Evolutionary conservation across 2,329 filamentous ascomycete species (phyloP).

Genomic region (Fusarium sarcochroum): DNA sequence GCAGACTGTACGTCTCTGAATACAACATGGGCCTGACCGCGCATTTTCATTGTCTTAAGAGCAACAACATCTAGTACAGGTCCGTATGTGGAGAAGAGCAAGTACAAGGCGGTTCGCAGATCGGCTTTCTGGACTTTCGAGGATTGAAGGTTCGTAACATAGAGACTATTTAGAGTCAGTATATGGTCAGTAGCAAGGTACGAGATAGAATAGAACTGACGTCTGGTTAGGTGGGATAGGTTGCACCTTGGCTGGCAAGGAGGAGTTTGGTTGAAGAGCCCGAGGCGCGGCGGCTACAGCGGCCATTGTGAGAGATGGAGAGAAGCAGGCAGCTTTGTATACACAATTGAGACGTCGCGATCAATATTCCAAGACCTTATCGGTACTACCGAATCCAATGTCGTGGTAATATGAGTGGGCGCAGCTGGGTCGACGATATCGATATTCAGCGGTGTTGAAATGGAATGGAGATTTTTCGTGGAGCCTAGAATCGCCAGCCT

Average conservation of each 20-base stretch:
- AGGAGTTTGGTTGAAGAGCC: constrained; percentile 58
- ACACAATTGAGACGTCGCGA: background rate
- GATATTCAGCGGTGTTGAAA: constrained; percentile 37
- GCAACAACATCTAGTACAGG: constrained; percentile 92
- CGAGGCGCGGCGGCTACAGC: constrained; percentile 56
- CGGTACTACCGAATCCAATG: constrained; percentile 8
- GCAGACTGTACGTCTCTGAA: constrained; percentile 92
- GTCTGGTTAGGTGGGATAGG: constrained; percentile 80
- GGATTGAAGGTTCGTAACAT: constrained; percentile 86
- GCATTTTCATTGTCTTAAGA: constrained; percentile 91
- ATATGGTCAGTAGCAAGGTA: background rate
- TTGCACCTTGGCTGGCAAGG: constrained; percentile 65
- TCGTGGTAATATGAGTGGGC: constrained; percentile 18
- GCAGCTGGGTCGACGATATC: constrained; percentile 23
- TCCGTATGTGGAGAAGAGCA: constrained; percentile 94
- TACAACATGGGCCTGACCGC: constrained; percentile 93
- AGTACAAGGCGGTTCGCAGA: constrained; percentile 88
- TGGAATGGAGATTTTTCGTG: constrained; percentile 50
- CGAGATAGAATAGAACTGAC: constrained; percentile 61
- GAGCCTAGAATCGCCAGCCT: constrained; percentile 42
- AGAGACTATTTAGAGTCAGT: constrained; percentile 72
- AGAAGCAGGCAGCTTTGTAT: background rate
- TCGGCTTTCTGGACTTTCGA: constrained; percentile 93
- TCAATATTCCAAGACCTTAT: constrained; percentile 3
- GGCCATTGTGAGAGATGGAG: constrained; percentile 49